These are phyloP conservation scores for Quercus dentata DNA, from an alignment of 306 rosid species.

Conservation along the genomic window DNA sequence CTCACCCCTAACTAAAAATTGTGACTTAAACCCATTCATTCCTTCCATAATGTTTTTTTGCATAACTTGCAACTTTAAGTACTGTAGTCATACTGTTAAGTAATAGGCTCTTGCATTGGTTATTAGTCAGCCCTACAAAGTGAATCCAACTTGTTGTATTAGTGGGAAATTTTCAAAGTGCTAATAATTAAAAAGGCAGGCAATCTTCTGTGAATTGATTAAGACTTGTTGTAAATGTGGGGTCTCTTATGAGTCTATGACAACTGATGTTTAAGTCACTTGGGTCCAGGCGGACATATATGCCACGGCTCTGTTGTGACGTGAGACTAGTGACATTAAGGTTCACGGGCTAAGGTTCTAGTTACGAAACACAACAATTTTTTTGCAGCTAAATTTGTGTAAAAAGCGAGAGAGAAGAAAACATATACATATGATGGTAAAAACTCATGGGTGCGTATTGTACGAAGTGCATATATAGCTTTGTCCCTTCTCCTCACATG, in stretches of 20 bases:
- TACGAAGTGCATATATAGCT: conserved; percentile 17
- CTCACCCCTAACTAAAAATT: too few species aligned
- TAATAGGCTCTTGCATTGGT: conserved; percentile 1
- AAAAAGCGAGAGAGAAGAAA: conserved; percentile 4
- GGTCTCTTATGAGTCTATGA: conserved; percentile 25
- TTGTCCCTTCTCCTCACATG: conserved; percentile 83
- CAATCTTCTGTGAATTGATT: conserved; percentile 13
- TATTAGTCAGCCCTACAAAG: conserved; percentile 34
- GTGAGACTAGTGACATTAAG: conserved; percentile 47
- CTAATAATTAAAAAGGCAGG: conserved; percentile 4
- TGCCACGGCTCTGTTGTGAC: conserved; percentile 34
- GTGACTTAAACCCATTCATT: too few species aligned
- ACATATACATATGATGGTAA: conserved; percentile 8
- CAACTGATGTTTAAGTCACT: conserved; percentile 17
- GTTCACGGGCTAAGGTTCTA: conserved; percentile 67
- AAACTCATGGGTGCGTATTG: conserved; percentile 28
- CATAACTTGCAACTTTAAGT: background rate
- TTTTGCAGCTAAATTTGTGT: conserved; percentile 12
- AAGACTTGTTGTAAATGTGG: conserved; percentile 14
- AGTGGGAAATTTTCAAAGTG: background rate
- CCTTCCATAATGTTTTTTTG: too few species aligned
- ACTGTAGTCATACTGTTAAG: background rate
- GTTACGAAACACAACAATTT: conserved; percentile 26
- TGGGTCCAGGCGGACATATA: conserved; percentile 23
- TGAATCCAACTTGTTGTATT: background rate